phyloP scores from a whole-genome alignment of 2,329 filamentous ascomycete species.

The Pezicula carpinea region DNA sequence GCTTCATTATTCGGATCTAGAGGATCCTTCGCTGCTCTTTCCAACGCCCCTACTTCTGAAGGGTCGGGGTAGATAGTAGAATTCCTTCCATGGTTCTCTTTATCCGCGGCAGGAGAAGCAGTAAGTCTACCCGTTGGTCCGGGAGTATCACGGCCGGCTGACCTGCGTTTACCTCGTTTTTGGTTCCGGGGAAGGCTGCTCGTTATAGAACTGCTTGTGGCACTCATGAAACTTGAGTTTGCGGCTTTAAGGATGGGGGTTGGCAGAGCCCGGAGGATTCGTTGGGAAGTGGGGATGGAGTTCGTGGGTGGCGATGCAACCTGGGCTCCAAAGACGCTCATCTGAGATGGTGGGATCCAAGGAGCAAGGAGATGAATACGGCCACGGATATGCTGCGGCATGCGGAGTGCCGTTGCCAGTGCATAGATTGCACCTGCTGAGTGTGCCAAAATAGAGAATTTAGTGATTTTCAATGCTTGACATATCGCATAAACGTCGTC shows the following conservation, averaged over 20 bases:
- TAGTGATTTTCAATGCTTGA: slow-evolving; percentile 83
- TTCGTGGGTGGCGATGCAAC: slow-evolving; percentile 74
- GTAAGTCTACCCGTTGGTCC: slow-evolving; percentile 29
- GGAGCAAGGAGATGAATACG: slow-evolving; percentile 91
- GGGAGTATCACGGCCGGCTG: slow-evolving; percentile 35
- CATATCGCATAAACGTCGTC: slow-evolving; percentile 91
- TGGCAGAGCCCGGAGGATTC: slow-evolving; percentile 83
- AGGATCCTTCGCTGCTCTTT: slow-evolving; percentile 21
- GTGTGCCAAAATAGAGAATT: slow-evolving; percentile 94
- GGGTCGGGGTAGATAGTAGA: slow-evolving; percentile 25
- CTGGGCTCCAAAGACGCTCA: slow-evolving; percentile 70
- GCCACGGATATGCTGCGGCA: slow-evolving; percentile 93
- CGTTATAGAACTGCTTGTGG: slow-evolving; percentile 81
- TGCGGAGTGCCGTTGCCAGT: slow-evolving; percentile 86
- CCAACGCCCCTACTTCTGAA: slow-evolving; percentile 19
- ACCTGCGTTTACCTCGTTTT: slow-evolving; percentile 56
- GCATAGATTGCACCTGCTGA: slow-evolving; percentile 98
- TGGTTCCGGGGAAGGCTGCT: slow-evolving; percentile 67
- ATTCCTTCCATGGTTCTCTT: slow-evolving; percentile 27
- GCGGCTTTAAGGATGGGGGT: slow-evolving; percentile 89
- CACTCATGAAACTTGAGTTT: slow-evolving; percentile 92
- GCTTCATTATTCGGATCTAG: slow-evolving; percentile 26
- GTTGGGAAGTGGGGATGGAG: slow-evolving; percentile 85
- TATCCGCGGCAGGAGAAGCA: slow-evolving; percentile 30
- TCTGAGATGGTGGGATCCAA: slow-evolving; percentile 94